Evolutionary conservation across 163 green algal species (phyloP).

Genomic region (Chloromonas sp.): DNA sequence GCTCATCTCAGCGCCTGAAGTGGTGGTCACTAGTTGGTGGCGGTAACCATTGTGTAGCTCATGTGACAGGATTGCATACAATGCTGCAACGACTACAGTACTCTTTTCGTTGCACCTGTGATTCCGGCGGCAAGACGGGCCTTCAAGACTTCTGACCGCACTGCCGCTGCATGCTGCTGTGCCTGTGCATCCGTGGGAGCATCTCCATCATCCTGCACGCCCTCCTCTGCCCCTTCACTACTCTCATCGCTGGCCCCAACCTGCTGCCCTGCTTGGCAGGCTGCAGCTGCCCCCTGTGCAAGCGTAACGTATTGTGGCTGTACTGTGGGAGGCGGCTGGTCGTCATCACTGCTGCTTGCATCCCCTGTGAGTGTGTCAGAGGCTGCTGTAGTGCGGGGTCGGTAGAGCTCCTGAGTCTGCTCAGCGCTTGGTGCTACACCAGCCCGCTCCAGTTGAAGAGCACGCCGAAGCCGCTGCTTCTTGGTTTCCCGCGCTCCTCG

Average conservation of each 20-base stretch:
- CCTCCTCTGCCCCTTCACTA: no score
- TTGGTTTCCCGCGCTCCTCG: constrained; percentile 66
- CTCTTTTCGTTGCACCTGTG: no score
- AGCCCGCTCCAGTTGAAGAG: constrained; percentile 53
- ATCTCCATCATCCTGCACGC: no score
- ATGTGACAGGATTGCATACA: no score
- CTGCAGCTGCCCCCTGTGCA: neutral
- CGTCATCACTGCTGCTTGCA: neutral
- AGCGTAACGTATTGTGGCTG: neutral
- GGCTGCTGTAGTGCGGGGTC: neutral
- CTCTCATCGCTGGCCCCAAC: no score
- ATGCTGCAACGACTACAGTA: no score
- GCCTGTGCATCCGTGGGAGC: no score
- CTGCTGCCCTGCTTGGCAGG: neutral
- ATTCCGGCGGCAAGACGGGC: no score
- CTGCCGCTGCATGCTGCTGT: neutral
- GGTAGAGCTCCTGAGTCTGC: neutral
- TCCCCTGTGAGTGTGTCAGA: neutral
- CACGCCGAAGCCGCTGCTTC: constrained; percentile 57
- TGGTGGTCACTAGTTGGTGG: no score
- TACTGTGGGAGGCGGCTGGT: neutral
- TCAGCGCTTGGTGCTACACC: constrained; percentile 15
- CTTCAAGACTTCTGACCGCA: neutral
- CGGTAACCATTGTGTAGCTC: no score
- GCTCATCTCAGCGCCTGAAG: no score